Percentiles rank a stretch among this genome's conserved stretches.
phyloP scores from a whole-genome alignment of 345 rosid species.

The Salix koriyanagi region DNA sequence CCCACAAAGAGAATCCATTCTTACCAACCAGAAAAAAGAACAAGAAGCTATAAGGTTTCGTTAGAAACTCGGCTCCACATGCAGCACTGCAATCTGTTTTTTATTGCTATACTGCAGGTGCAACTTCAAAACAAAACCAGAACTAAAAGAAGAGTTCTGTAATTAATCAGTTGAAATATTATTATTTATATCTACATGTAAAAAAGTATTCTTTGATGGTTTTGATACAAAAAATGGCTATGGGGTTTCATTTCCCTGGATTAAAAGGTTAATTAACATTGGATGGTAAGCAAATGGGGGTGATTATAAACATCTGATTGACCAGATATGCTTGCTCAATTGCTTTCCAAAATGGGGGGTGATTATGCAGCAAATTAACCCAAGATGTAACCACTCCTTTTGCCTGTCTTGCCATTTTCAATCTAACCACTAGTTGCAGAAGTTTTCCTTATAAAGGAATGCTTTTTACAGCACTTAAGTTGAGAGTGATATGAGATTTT shows the following conservation, averaged over 20 bases:
- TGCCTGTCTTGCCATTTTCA: conserved; percentile 2
- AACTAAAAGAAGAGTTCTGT: no score
- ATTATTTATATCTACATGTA: no score
- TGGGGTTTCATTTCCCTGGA: no score
- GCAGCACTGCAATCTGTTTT: no score
- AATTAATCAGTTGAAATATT: no score
- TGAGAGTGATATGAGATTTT: not conserved
- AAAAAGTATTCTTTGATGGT: no score
- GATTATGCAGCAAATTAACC: not conserved
- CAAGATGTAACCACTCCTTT: not conserved
- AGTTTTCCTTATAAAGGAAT: not conserved
- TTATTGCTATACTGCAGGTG: no score
- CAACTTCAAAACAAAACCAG: no score
- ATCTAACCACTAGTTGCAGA: not conserved
- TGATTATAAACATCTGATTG: not conserved
- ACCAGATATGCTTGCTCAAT: not conserved
- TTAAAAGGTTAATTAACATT: not conserved
- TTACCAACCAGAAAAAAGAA: not conserved
- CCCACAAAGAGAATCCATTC: not conserved
- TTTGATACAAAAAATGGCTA: no score
- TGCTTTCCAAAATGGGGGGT: not conserved
- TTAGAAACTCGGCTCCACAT: no score
- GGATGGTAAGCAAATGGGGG: not conserved
- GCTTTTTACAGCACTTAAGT: not conserved
- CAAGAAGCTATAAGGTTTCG: not conserved